Evolutionary conservation across 495 filamentous ascomycete species (phyloP), one percentile per base, ranked within the genome.

Genomic region (Aspergillus sparsus): DNA sequence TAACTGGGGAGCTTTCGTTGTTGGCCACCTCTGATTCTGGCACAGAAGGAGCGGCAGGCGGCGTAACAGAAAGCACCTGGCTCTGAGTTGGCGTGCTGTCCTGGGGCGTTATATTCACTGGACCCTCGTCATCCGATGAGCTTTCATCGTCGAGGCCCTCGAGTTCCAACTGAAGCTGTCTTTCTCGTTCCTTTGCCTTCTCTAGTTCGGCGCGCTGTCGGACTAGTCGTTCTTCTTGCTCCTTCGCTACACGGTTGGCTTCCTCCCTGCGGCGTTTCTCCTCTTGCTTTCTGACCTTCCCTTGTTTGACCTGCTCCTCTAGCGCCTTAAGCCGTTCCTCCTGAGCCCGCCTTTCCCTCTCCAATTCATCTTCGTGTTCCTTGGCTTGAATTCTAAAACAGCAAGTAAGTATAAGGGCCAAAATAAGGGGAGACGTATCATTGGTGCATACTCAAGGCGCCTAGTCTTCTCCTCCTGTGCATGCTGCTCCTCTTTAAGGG

Each of bases 241-340:
- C 91, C 66, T 90, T 92, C 21, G 93, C 88, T 67, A 91, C 89
- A 51, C 87, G 86, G 62, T 90, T 77, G 8, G 93, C 91, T 49
- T 92, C 93, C 71, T 97, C 92, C 77, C 89, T 93, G 64, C 86
- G 86, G 16, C 85, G 87, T 77, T 93, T 96, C 77, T 97, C 95
- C 71, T 98, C 95, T 65, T 93, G 88, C 71, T 94, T 97, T 82
- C 93, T 95, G n/a, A 98, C 76, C 75, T 97, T 97, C 55, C 93
- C 93, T 71, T 92, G 89, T 62, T 87, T 87, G 47, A 98, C 92
- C 70, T 95, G 92, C 68, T 98, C 91, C 68, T 99, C 92, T 32
- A 99, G 82, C 27, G 92, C 93, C 65, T 85, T 88, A 18, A 97
- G 83, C 46, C 91, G 88, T 45, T 89, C 90, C 66, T 89, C 86